Conservation (phyloP, 1,139 yeast genomes). For the Hemisphaericaspora xylofermentans region DNA sequence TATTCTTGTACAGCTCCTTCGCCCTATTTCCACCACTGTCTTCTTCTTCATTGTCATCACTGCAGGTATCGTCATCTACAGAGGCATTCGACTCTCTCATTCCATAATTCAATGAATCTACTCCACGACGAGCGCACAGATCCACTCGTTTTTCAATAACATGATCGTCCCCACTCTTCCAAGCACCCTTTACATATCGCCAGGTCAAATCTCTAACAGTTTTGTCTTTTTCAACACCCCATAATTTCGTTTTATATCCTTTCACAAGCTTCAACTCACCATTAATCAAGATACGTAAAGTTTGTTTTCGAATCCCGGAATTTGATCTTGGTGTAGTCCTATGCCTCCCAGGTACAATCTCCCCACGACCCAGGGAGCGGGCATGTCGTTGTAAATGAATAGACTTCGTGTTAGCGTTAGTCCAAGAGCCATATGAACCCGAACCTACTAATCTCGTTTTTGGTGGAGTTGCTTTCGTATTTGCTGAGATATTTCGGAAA, state of each 20-base stretch:
- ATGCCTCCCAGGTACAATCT: slow-evolving; percentile 60
- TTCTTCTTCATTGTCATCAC: slow-evolving; percentile 24
- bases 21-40: slow-evolving; percentile 26
- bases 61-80: slow-evolving; percentile 20
- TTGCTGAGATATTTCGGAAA: slow-evolving; percentile 30
- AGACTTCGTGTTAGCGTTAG: slow-evolving; percentile 17
- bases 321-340: slow-evolving; percentile 51
- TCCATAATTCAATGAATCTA: slow-evolving; percentile 19
- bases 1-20: slow-evolving; percentile 29
- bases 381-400: slow-evolving; percentile 21
- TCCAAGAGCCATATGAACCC: slow-evolving; percentile 35
- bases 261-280: slow-evolving; percentile 60
- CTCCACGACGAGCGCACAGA: slow-evolving; percentile 27
- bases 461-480: slow-evolving; percentile 39
- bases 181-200: slow-evolving; percentile 60
- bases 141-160: slow-evolving; percentile 51
- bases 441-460: slow-evolving; percentile 29
- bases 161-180: slow-evolving; percentile 86
- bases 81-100: too few species aligned
- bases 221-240: slow-evolving; percentile 83
- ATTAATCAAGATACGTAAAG: slow-evolving; percentile 63
- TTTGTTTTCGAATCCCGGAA: slow-evolving; percentile 45
- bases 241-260: slow-evolving; percentile 70
- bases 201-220: slow-evolving; percentile 61
- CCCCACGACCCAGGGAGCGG: slow-evolving; percentile 39